Base-by-base conservation (phyloP, 2,329 filamentous ascomycete species). In the Aspergillus phoenicis region DNA sequence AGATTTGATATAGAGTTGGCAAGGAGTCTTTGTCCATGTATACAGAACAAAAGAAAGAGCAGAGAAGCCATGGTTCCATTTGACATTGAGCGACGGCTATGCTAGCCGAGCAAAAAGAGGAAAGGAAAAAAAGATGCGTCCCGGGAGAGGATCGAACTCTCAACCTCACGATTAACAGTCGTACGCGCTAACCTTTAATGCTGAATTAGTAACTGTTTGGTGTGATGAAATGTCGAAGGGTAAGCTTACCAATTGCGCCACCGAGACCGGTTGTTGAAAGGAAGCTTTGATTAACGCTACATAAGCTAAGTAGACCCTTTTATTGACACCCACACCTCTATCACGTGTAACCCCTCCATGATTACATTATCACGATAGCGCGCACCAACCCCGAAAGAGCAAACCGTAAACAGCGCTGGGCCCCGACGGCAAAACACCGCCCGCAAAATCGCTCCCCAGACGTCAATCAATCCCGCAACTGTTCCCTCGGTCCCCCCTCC, bases 351-450 rank as follows among this genome's bases (percentile, higher is more conserved):
- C 60, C 66, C 66, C 66, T 63, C 60, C 36, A 48, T 55, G 60
- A 52, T 64, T 66, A 65, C 57, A 52, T 68, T 57, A 70, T 64
- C 63, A 13, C 13, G 57, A 62, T 49, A 45, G 11, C 17, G 52
- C 63, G 63, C 72, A 51, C 47, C 66, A 73, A 60, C 38, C 70
- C 70, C 33, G 55, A 73, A 72, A 52, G 47, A 65, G 73, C 62
- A 75, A 75, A 66, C 61, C 68, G 68, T 74, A 72, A 75, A 75
- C 73, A 75, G 68, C 33, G 33, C 63, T 70, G 64, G 64, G 68
- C 57, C 58, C 60, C 51, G 61, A 61, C 57, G 64, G 64, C 63
- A 67, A 65, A 66, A 64, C 64, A 70, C 60, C 57, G 61, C 60
- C 63, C 55, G 66, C 64, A 64, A 66, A 67, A 64, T 56, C 59